Evolutionary conservation across 345 rosid species (phyloP), one percentile per base, ranked within the genome.

Genomic region (Hypericum perforatum): DNA sequence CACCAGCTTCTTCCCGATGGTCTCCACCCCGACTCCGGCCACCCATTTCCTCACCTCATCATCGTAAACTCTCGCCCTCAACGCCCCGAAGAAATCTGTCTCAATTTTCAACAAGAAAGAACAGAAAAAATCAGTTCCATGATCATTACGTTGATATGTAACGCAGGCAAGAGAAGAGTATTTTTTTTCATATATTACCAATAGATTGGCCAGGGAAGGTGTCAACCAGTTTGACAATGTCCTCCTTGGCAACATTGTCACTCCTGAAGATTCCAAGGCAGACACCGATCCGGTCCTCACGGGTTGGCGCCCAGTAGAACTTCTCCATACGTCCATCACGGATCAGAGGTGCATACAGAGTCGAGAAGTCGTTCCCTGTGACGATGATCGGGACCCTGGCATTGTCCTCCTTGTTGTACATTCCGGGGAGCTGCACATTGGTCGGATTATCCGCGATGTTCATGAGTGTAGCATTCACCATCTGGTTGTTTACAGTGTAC

Each of bases 321-420:
- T 92, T 92, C 89, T 92, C 98, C 98, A 92, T 92, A 76, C 98
- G 95, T 44, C 98, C 98, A 3, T 92, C 98, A 76, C 96, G 96
- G 79, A 92, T 92, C 36, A 92, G 90, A 41, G 98, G 98, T 14
- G 96, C 96, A 45, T 92, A 92, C 55, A 92, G 50, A 7, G 98
- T 92, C n/a, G 96, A 92, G 82, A 92, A 92, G 69, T 92, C 98
- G 68, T 92, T 92, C 60, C 98, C 96, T 0, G 98, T 92, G 78
- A 85, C 94, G 7, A 92, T 81, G 75, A 92, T 78, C 0, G 98
- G 98, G 42, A 92, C 98, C 54, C 96, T 83, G 12, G 96, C 75
- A 63, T 87, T 92, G 5, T 92, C 98, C 70, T 87, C 86, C 74
- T 88, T 92, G 96, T 92, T 92, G 92, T 92, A 92, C 98, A 87